A percentile compares a stretch with the other conserved stretches of the same genome.
These are phyloP conservation scores for Stagonosporopsis tanaceti DNA, from an alignment of 2,329 filamentous ascomycete species.

Conservation along the genomic window DNA sequence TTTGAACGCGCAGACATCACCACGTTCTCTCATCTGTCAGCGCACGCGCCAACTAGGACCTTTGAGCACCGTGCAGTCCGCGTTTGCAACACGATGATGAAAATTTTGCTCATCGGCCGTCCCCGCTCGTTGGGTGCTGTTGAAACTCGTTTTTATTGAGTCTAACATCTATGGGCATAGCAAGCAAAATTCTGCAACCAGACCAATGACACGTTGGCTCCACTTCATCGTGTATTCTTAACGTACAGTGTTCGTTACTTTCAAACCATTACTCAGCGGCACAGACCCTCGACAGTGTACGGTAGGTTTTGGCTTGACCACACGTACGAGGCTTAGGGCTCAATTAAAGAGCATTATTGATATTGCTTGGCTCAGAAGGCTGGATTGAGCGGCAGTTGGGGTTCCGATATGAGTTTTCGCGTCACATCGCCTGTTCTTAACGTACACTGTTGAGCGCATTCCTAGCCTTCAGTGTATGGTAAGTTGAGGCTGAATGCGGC, in stretches of 20 bases:
- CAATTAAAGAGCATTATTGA: constrained; percentile 3
- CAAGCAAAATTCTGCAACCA: constrained; percentile 31
- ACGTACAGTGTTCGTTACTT: constrained; percentile 8
- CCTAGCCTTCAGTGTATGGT: constrained; percentile 13
- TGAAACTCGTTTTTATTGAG: constrained; percentile 25
- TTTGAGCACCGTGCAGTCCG: constrained; percentile 11
- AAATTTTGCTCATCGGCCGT: constrained; percentile 26
- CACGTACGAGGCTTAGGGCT: constrained; percentile 6
- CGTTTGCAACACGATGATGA: constrained; percentile 15
- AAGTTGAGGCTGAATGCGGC: constrained; percentile 21
- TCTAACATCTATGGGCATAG: constrained; percentile 36
- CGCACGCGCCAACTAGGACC: not conserved
- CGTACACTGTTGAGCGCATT: constrained; percentile 9
- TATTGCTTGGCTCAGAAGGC: constrained; percentile 5
- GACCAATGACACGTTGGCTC: constrained; percentile 32
- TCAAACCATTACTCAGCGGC: not conserved
- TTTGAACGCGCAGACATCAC: constrained; percentile 7
- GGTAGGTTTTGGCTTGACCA: constrained; percentile 8
- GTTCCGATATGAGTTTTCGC: constrained; percentile 5
- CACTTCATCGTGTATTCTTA: constrained; percentile 29
- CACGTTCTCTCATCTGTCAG: constrained; percentile 12
- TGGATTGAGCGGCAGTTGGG: constrained; percentile 5
- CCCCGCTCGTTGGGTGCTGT: constrained; percentile 23
- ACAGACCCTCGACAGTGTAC: constrained; percentile 6
- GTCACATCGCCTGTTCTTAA: constrained; percentile 10